A percentile compares a stretch with the other conserved stretches of the same genome.
These are phyloP conservation scores for Coniochaeta pulveracea DNA, from an alignment of 2,329 filamentous ascomycete species.

Conservation along the genomic window DNA sequence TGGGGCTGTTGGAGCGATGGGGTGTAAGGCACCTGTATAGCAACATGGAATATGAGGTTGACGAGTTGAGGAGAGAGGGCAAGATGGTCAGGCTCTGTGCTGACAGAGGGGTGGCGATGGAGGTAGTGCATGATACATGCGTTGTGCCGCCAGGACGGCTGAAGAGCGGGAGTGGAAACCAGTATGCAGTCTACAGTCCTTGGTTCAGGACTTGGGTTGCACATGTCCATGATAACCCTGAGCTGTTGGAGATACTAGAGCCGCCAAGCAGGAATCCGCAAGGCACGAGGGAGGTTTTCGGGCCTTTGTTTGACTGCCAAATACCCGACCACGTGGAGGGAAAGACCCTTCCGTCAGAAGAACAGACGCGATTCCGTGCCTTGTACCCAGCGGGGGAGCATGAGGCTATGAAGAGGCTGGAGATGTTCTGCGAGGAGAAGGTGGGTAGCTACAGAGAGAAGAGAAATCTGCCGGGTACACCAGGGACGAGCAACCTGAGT, in stretches of 20 bases:
- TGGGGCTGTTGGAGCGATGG: conserved; percentile 60
- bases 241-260: conserved; percentile 52
- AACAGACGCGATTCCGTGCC: conserved; percentile 41
- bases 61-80: conserved; percentile 72
- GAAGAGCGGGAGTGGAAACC: conserved; percentile 55
- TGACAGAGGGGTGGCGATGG: conserved; percentile 53
- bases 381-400: conserved; percentile 70
- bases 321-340: conserved; percentile 52
- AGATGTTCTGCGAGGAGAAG: conserved; percentile 55
- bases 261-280: conserved; percentile 43
- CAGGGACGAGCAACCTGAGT: conserved; percentile 57
- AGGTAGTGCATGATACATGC: conserved; percentile 71
- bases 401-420: conserved; percentile 52
- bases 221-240: conserved; percentile 57
- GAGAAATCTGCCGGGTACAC: conserved; percentile 54
- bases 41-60: conserved; percentile 87
- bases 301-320: conserved; percentile 43
- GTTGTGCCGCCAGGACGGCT: conserved; percentile 66
- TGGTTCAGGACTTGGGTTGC: conserved; percentile 72
- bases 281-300: conserved; percentile 29
- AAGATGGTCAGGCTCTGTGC: conserved; percentile 49
- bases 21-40: conserved; percentile 63
- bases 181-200: conserved; percentile 75
- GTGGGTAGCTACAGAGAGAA: conserved; percentile 49
- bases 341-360: conserved; percentile 49